A percentile compares a stretch with the other conserved stretches of the same genome.
phyloP scores from a whole-genome alignment of 164 flowering plant species.

The Vitis rotundifolia region DNA sequence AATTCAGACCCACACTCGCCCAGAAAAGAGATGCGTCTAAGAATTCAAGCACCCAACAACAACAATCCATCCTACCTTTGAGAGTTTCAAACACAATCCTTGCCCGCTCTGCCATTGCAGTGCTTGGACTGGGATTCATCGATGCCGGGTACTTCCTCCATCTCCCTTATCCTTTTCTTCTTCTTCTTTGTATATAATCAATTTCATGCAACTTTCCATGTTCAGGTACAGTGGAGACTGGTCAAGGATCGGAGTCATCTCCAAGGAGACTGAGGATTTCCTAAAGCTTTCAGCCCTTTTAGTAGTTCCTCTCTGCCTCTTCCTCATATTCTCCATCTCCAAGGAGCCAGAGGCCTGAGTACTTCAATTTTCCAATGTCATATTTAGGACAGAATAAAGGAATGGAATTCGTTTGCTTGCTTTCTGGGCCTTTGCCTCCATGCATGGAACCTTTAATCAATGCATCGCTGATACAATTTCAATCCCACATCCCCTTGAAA shows the following conservation, averaged over 20 bases:
- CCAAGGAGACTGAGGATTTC: slow-evolving; percentile 66
- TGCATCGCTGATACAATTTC: too few species aligned
- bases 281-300: slow-evolving; percentile 66
- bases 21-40: slow-evolving; percentile 32
- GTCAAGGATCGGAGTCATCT: slow-evolving; percentile 88
- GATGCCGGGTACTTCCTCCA: slow-evolving; percentile 70
- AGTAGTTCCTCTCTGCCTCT: slow-evolving; percentile 69
- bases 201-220: background rate
- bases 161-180: slow-evolving; percentile 3
- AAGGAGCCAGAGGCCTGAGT: slow-evolving; percentile 24
- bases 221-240: slow-evolving; percentile 91
- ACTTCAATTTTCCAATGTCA: too few species aligned
- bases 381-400: too few species aligned
- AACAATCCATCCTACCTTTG: slow-evolving; percentile 23
- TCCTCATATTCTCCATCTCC: slow-evolving; percentile 43
- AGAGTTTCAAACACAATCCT: slow-evolving; percentile 41
- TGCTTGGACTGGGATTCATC: slow-evolving; percentile 72
- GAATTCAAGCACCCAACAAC: slow-evolving; percentile 20
- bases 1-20: slow-evolving; percentile 20
- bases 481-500: too few species aligned
- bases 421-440: too few species aligned
- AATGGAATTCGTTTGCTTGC: too few species aligned
- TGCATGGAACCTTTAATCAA: too few species aligned
- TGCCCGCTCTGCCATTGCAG: slow-evolving; percentile 52
- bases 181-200: background rate